Evolutionary conservation across 2,329 filamentous ascomycete species (phyloP).

Genomic region (Mycosphaerelloides madeirae): DNA sequence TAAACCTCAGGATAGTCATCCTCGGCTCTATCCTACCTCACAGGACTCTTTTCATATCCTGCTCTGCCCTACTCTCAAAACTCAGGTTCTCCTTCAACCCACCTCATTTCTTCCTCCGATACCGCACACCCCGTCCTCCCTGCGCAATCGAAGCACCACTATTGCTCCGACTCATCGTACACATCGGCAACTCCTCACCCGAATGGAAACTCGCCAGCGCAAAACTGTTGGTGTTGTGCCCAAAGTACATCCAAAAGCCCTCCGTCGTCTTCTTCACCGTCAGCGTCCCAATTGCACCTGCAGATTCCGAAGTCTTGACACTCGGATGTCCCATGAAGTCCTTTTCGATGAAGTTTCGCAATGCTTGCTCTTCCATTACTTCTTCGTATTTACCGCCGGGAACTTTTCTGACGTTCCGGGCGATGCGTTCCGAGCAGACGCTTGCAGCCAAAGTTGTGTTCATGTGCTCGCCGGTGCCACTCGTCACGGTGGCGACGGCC

Average conservation of each 20-base stretch:
- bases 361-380: conserved; percentile 57
- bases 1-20: too few species aligned
- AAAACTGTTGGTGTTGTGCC: conserved; percentile 88
- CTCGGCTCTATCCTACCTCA: too few species aligned
- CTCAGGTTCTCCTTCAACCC: neutral
- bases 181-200: conserved; percentile 67
- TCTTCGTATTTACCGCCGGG: conserved; percentile 53
- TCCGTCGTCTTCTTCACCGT: conserved; percentile 75
- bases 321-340: conserved; percentile 93
- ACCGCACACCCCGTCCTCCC: conserved; percentile 23
- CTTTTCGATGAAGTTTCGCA: conserved; percentile 72
- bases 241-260: conserved; percentile 83
- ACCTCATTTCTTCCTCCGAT: conserved; percentile 9
- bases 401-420: conserved; percentile 57
- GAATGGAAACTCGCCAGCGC: conserved; percentile 84
- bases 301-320: conserved; percentile 70
- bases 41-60: too few species aligned
- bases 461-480: conserved; percentile 97
- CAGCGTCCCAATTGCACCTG: conserved; percentile 87
- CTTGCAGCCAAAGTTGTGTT: conserved; percentile 88
- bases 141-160: conserved; percentile 43
- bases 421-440: conserved; percentile 80
- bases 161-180: conserved; percentile 78
- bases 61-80: too few species aligned
- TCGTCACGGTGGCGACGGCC: conserved; percentile 79